phyloP scores from a whole-genome alignment of 75 land plant species.

The Sequoiadendron giganteum region DNA sequence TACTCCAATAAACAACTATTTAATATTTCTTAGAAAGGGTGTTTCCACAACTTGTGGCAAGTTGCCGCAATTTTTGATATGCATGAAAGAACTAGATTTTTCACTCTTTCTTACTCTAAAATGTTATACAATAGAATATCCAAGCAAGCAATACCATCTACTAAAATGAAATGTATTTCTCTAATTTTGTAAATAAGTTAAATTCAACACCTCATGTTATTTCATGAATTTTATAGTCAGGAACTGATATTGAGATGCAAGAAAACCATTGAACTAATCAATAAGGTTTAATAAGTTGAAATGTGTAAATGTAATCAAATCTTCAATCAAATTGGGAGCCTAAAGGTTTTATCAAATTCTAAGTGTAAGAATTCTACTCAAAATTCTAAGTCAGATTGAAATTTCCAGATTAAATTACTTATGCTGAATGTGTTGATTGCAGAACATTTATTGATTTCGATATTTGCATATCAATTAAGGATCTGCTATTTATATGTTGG shows the following conservation, averaged over 20 bases:
- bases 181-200: not conserved
- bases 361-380: too few relatives aligned
- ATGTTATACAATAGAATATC: not conserved
- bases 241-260: not conserved
- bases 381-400: too few relatives aligned
- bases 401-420: too few relatives aligned
- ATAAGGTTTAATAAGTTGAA: too few relatives aligned
- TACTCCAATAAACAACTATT: not conserved
- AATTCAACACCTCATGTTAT: not conserved
- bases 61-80: not conserved
- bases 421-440: too few relatives aligned
- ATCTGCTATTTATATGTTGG: too few relatives aligned
- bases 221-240: not conserved
- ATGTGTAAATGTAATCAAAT: too few relatives aligned
- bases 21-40: not conserved
- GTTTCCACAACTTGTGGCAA: not conserved
- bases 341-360: too few relatives aligned
- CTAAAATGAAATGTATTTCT: not conserved
- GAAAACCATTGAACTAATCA: too few relatives aligned
- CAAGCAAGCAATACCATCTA: not conserved
- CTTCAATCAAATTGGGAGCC: too few relatives aligned
- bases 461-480: too few relatives aligned
- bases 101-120: not conserved
- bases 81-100: not conserved
- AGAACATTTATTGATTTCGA: too few relatives aligned